Evolutionary conservation across 192 early-diverging fungal genomes (phyloP), one percentile per base, ranked within the genome.

Genomic region (Podila minutissima): DNA sequence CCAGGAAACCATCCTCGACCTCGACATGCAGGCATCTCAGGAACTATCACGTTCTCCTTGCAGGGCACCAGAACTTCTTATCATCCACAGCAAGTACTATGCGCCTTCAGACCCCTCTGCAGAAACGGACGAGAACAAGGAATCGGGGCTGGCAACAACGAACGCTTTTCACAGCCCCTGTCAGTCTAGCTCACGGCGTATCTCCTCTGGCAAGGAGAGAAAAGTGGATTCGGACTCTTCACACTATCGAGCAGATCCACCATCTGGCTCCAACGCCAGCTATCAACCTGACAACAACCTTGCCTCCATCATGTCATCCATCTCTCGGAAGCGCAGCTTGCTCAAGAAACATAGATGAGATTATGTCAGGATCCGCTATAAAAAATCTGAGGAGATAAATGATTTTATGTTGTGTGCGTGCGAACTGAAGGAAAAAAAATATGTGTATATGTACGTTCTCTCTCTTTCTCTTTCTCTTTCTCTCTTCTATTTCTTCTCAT

Each of bases 401-500:
- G 41, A 46, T 46, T 37, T 46, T 46, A 46, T 46, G 41, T 46
- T 46, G 41, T 15, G 13, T 46, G 12, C 13, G 15, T 46, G 11
- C 8, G 15, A 17, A 17, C 41, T 12, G 41, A 46, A 46, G 41
- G 35, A 37, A 46, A 46, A 46, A 46, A 46, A 46, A 46, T 15
- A 15, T 46, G 15, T 46, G 41, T 46, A 17, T 15, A 46, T 46
- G 41, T 46, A 15, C 41, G 41, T 13, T 17, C 41, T 46, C 41
- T 13, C 41, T 13, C 41, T 46, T 8, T 13, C 15, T 46, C 15
- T 33, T 33, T 46, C 15, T 33, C 3, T 37, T 10, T 6, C 9
- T 37, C 35, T 33, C 33, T n/a, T 79, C 64, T 79, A 79, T 62
- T 79, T 79, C 75, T 79, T 79, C 41, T 75, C 62, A 57, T 70